phyloP scores from a whole-genome alignment of 169 alveolate genomes.

The Miamiensis avidus region DNA sequence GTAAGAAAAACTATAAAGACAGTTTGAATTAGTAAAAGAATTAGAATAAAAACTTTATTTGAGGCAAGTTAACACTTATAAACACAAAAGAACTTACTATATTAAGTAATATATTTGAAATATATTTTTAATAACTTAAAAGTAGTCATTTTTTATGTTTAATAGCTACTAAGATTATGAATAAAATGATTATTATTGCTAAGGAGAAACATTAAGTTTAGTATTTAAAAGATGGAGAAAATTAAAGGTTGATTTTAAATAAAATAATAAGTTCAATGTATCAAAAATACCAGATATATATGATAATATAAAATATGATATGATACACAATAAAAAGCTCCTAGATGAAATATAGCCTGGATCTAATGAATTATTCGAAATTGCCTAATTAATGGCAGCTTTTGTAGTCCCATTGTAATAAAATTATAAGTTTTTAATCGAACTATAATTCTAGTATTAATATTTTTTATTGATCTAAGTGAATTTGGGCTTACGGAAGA shows the following conservation, averaged over 20 bases:
- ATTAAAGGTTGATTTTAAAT: constrained; percentile 67
- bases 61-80: not conserved
- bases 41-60: not conserved
- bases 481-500: constrained; percentile 77
- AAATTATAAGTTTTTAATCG: not conserved
- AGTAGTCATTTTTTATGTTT: no score
- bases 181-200: not conserved
- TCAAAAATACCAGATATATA: constrained; percentile 81
- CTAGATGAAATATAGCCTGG: constrained; percentile 49
- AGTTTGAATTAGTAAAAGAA: not conserved
- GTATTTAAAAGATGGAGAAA: constrained; percentile 70
- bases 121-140: no score
- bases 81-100: not conserved
- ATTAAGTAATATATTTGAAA: not conserved
- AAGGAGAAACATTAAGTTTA: not conserved
- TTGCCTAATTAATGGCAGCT: constrained; percentile 53
- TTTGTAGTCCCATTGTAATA: constrained; percentile 60
- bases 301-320: constrained; percentile 80
- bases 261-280: constrained; percentile 64
- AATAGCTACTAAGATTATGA: not conserved
- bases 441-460: no score
- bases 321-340: constrained; percentile 68
- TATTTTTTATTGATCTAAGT: not conserved
- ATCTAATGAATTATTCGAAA: constrained; percentile 54
- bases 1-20: not conserved